Conservation (phyloP, 2,329 filamentous ascomycete genomes). For the Colletotrichum navitas region DNA sequence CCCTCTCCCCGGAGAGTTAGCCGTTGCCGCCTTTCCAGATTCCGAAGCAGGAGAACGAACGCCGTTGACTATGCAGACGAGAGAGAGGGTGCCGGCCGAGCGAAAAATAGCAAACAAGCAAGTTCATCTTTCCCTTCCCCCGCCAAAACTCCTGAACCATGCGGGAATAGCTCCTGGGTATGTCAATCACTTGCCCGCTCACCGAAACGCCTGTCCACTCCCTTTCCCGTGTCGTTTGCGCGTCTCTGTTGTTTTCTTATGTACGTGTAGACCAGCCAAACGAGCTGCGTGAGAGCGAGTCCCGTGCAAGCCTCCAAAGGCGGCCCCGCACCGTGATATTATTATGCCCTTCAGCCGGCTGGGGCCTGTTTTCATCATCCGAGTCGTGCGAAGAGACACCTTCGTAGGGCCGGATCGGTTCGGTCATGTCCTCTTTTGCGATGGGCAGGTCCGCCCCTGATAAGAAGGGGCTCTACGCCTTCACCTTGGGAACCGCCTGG, state of each 20-base stretch:
- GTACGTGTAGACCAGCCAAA: conserved; percentile 30
- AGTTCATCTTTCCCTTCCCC: not conserved
- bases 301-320: conserved; percentile 35
- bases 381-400: not conserved
- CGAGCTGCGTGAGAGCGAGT: conserved; percentile 26
- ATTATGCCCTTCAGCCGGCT: not conserved
- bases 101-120: not conserved
- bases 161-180: conserved; percentile 6
- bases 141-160: conserved; percentile 8
- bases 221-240: conserved; percentile 13
- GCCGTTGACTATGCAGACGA: conserved; percentile 32
- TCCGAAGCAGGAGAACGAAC: conserved; percentile 21
- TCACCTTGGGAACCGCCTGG: conserved; percentile 35
- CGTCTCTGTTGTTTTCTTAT: conserved; percentile 23
- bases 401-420: not conserved
- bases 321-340: conserved; percentile 15
- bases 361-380: not conserved
- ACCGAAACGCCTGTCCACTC: conserved; percentile 23
- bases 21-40: not conserved
- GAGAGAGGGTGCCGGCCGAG: conserved; percentile 3
- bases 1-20: not conserved
- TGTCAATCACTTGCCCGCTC: not conserved
- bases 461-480: conserved; percentile 37
- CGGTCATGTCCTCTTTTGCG: not conserved
- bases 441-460: conserved; percentile 6